Base-by-base conservation (phyloP, 1,284 basidiomycete genomes). In the Vanrija sp. region DNA sequence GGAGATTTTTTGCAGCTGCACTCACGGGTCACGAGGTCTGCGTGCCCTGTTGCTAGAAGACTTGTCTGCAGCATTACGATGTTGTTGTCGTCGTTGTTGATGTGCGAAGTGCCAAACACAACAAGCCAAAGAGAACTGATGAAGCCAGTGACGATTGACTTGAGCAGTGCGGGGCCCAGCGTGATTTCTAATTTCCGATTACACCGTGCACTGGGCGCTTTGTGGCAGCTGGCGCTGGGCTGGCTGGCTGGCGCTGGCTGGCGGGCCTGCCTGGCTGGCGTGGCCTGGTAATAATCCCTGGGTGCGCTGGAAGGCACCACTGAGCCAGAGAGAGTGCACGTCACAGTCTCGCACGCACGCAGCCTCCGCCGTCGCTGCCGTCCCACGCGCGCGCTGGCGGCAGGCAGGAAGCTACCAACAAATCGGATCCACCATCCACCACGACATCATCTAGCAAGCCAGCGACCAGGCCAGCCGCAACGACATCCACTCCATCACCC, bases 1-100 rank as follows among this genome's bases (percentile, higher is more conserved):
- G 28, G 10, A 6, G 28, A n/a, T n/a, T n/a, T n/a, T n/a, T n/a
- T 26, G 14, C 25, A 62, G 62, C 55, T 39, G 25, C 44, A 46
- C 75, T 65, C 47, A 74, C 74, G 69, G 12, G 76, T 76, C n/a
- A 78, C 71, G 3, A 78, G 65, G 54, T 78, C 76, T 12, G 74
- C 67, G 53, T 78, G 76, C 6, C 70, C 71, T 38, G 73, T 69
- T 15, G 73, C 64, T 14, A 78, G 65, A 2, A 77, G 60, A 47
- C 70, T 71, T 21, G 75, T 74, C 54, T 78, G 76, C 9, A 75
- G 63, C 76, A 78, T 78, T 38, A 3, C 64, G 57, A 8, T 29
- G 34, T 14, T 34, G 26, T 25, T 25, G 42, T 39, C 42, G 15
- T 15, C 19, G 49, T 46, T 28, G 46, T 38, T 28, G 44, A 16